phyloP scores from a whole-genome alignment of 176 grass and related monocot genomes.

The Carex parvula region DNA sequence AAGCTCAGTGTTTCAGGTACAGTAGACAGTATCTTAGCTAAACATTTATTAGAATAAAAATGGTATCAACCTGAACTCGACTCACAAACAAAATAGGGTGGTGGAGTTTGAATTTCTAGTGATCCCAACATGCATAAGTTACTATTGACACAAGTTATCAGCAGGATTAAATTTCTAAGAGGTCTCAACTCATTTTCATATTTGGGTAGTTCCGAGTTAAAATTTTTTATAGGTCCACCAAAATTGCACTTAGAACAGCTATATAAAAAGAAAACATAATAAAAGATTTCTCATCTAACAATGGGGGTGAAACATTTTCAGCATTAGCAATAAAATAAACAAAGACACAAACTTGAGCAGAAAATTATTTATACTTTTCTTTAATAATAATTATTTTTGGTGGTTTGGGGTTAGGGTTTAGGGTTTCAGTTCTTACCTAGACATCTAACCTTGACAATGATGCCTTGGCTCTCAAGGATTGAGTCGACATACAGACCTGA shows the following conservation, averaged over 20 bases:
- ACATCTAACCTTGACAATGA: constrained; percentile 91
- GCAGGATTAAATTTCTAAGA: not conserved
- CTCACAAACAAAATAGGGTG: not conserved
- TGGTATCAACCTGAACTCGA: not conserved
- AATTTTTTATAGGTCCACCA: not conserved
- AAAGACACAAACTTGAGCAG: not conserved
- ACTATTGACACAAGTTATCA: not conserved
- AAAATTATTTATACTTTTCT: not conserved
- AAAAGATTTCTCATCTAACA: not conserved
- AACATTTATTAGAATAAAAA: not conserved
- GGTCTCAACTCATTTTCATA: not conserved
- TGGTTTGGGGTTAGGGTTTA: not conserved
- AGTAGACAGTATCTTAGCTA: not conserved
- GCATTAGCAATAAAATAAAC: not conserved
- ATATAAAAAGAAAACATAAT: not conserved
- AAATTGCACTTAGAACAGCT: not conserved
- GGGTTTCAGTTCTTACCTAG: constrained; percentile 50
- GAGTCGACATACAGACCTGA: constrained; percentile 87
- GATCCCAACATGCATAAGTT: not conserved
- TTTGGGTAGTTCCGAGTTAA: not conserved
- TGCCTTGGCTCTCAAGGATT: constrained; percentile 94
- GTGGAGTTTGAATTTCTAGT: not conserved
- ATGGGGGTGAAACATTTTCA: not conserved
- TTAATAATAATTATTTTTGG: not conserved
- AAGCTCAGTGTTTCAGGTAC: not conserved